Evolutionary conservation across 2,329 filamentous ascomycete species (phyloP).

Genomic region (Cladosporium sp.): DNA sequence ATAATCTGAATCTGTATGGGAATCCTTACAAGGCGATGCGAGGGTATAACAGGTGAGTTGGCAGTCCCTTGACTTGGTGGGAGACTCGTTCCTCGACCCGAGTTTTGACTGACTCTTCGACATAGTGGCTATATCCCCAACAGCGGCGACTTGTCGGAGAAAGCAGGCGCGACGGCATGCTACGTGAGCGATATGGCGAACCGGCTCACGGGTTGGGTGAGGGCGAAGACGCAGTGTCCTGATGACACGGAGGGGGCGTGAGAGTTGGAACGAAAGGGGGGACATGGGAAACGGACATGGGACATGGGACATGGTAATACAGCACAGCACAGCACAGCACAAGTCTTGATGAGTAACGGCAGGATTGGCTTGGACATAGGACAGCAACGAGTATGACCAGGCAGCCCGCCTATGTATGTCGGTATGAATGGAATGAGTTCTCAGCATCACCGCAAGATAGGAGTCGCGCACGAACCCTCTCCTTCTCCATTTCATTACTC

Average conservation of each 20-base stretch:
- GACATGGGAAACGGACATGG: too few species aligned
- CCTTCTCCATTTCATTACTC: too few species aligned
- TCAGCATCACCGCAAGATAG: too few species aligned
- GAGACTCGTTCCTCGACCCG: too few species aligned
- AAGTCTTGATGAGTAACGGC: too few species aligned
- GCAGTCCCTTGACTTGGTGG: too few species aligned
- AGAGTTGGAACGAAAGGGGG: background rate
- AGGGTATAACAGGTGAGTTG: conserved; percentile 39
- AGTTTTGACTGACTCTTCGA: background rate
- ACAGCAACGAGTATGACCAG: too few species aligned
- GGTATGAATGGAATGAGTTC: too few species aligned
- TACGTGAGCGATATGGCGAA: conserved; percentile 51
- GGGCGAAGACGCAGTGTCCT: conserved; percentile 19
- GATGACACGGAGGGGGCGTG: background rate
- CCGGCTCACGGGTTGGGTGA: conserved; percentile 41
- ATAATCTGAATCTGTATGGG: conserved; percentile 32
- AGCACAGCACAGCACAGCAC: conserved; percentile 3
- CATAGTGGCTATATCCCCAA: conserved; percentile 33
- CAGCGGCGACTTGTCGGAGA: conserved; percentile 37
- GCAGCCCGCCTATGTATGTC: too few species aligned
- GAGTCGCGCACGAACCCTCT: too few species aligned
- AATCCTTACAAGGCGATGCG: conserved; percentile 43
- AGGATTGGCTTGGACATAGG: too few species aligned
- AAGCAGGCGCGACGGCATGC: conserved; percentile 47
- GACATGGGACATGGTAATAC: background rate